phyloP scores from a whole-genome alignment of 2,329 filamentous ascomycete genomes.

The Fusarium solani-melongenae region DNA sequence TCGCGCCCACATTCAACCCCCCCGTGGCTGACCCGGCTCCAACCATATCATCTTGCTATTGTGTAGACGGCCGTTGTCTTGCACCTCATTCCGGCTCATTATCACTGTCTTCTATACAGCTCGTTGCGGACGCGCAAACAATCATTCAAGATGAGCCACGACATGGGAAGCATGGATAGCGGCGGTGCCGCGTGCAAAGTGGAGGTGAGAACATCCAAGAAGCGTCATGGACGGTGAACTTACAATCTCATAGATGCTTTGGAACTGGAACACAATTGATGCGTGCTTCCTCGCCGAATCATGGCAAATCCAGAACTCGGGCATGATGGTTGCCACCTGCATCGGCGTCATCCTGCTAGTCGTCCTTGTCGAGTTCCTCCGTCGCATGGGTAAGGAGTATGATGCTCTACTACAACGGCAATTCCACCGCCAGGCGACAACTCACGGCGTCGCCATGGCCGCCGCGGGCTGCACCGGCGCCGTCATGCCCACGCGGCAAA shows the following conservation, averaged over 20 bases:
- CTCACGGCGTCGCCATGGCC: slow-evolving; percentile 37
- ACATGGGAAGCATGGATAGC: slow-evolving; percentile 31
- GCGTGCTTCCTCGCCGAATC: slow-evolving; percentile 75
- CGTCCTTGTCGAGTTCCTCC: slow-evolving; percentile 76
- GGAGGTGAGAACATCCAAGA: slow-evolving; percentile 38
- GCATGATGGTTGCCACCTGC: slow-evolving; percentile 83
- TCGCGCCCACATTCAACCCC: not conserved
- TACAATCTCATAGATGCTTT: slow-evolving; percentile 71
- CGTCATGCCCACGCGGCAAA: slow-evolving; percentile 36
- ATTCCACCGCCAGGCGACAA: slow-evolving; percentile 49
- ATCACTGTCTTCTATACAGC: not conserved
- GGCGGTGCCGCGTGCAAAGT: slow-evolving; percentile 46
- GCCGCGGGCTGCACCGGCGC: slow-evolving; percentile 35
- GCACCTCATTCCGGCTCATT: not conserved
- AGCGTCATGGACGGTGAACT: not conserved
- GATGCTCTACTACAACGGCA: slow-evolving; percentile 72
- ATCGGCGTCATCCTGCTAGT: slow-evolving; percentile 80
- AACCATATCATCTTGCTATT: not conserved
- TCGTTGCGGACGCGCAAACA: not conserved
- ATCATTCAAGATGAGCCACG: slow-evolving; percentile 22
- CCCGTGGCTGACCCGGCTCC: not conserved
- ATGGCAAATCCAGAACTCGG: slow-evolving; percentile 78
- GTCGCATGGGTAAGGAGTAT: slow-evolving; percentile 77
- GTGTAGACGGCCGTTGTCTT: not conserved
- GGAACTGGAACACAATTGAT: slow-evolving; percentile 81